Base-by-base conservation (phyloP, 331 rosid species). In the Rhamnella rubrinervis region DNA sequence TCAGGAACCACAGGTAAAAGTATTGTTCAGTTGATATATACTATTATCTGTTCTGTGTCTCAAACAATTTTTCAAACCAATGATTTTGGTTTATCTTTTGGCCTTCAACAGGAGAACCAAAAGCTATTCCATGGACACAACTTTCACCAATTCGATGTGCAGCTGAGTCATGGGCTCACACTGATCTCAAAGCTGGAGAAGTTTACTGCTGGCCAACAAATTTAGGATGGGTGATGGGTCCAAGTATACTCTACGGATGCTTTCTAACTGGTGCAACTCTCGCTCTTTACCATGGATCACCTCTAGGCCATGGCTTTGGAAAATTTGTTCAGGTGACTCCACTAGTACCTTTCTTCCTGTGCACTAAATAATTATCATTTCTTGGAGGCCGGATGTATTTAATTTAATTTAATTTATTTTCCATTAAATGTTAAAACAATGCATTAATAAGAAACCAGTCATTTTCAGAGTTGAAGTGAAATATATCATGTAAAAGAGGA, bases 161-260 rank as follows among this genome's bases (percentile, higher is more conserved):
- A 69, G 93, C 90, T 15, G 99, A 95, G 78, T 78, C 72, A 67
- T 95, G 99, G 97, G 93, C 88, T 75, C 77, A 58, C 12, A 0
- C 65, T 59, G 95, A 89, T 71, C 1, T 73, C 83, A 87, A 83
- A 82, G 86, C 75, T 56, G 93, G 90, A 66, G 96, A 89, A 75
- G 84, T 89, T 55, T 63, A n/a, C 51, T 95, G 99, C 74, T 84
- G 96, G 96, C 99, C 98, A 2, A 89, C 99, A 69, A 95, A 83
- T 85, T 87, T 95, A 78, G 96, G 97, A 74, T 91, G 98, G 98
- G 95, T 89, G 72, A 73, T 95, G 90, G 98, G 98, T 47, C 97
- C 93, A 55, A 63, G 82, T 49, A 20, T 85, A 67, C 47, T 95
- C 26, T 91, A 89, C 82, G 73, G 89, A 19, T 76, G 93, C 85